These are phyloP conservation scores for Isoetes engelmannii DNA, from an alignment of 83 land plant genomes.

Conservation along the genomic window DNA sequence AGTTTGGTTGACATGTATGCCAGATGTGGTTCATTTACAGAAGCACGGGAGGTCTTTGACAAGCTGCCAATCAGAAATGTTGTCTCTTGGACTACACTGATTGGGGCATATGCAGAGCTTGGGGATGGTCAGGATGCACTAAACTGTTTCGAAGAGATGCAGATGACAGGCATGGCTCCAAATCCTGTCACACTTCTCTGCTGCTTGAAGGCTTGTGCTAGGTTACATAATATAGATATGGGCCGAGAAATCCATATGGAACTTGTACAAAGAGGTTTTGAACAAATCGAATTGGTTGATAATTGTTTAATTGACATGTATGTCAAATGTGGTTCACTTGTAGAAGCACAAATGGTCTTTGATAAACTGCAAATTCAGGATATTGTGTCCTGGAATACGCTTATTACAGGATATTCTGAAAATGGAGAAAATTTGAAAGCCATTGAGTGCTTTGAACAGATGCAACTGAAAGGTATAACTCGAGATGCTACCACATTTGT, in stretches of 20 bases:
- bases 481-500: neutral
- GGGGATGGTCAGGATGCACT: neutral
- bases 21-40: no score
- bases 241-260: neutral
- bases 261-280: neutral
- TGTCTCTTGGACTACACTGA: no score
- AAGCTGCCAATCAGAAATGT: no score
- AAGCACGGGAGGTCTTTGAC: no score
- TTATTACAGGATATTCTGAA: constrained; percentile 20
- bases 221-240: neutral
- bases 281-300: neutral
- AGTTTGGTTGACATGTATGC: no score
- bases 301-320: constrained; percentile 14
- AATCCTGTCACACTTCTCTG: neutral
- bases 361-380: neutral
- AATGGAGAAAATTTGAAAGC: constrained; percentile 7
- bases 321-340: constrained; percentile 6
- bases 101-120: neutral
- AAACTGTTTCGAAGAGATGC: constrained; percentile 2
- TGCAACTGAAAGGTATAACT: constrained; percentile 13
- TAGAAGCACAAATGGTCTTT: constrained; percentile 6
- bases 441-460: constrained; percentile 6
- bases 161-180: constrained; percentile 3
- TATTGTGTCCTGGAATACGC: constrained; percentile 5
- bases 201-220: neutral